phyloP scores from a whole-genome alignment of 306 rosid genomes.

The Sphenostylis stenocarpa region DNA sequence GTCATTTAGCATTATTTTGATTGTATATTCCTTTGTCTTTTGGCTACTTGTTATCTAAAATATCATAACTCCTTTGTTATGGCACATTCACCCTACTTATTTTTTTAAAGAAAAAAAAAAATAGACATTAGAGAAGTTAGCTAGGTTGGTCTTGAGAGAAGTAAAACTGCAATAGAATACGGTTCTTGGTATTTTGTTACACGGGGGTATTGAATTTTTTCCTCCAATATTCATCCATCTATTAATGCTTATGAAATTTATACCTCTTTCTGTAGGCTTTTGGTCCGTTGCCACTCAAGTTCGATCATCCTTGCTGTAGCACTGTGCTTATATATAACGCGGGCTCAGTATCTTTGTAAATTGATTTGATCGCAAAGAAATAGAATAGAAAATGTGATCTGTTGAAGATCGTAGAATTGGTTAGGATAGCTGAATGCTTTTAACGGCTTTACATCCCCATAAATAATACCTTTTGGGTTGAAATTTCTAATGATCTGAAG shows the following conservation, averaged over 20 bases:
- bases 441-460: conserved; percentile 37
- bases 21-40: not conserved
- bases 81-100: not conserved
- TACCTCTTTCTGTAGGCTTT: conserved; percentile 47
- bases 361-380: conserved; percentile 55
- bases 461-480: conserved; percentile 45
- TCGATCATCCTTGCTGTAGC: conserved; percentile 18
- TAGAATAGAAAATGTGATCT: conserved; percentile 58
- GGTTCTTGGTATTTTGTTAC: not conserved
- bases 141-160: not conserved
- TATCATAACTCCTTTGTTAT: not conserved
- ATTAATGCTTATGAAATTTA: not conserved
- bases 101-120: not conserved
- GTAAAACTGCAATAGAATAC: not conserved
- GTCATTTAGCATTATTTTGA: conserved; percentile 20
- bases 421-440: conserved; percentile 55
- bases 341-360: conserved; percentile 51
- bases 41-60: not conserved
- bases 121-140: not conserved
- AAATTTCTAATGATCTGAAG: conserved; percentile 29
- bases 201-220: not conserved
- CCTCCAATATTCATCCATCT: not conserved
- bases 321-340: conserved; percentile 40
- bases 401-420: conserved; percentile 47
- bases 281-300: conserved; percentile 25